Percentiles rank a stretch among this genome's conserved stretches.
These are phyloP conservation scores for Thozetella sp. DNA, from an alignment of 495 filamentous ascomycete species.

Conservation along the genomic window DNA sequence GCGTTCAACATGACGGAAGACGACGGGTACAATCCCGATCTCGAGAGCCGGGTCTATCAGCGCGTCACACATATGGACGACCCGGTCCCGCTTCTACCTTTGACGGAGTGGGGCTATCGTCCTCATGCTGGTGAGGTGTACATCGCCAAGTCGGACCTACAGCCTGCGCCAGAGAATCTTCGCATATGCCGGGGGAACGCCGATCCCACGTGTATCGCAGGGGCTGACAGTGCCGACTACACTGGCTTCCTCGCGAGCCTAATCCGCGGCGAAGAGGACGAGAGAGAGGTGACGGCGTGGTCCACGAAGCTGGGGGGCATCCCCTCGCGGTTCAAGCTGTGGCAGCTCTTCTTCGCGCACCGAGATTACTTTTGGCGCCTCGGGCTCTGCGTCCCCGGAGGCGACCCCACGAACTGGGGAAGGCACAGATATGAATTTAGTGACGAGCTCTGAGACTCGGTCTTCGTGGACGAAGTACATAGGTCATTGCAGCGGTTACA, in stretches of 20 bases:
- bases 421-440: constrained; percentile 40
- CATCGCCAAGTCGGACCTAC: constrained; percentile 70
- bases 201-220: constrained; percentile 72
- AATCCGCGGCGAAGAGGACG: constrained; percentile 11
- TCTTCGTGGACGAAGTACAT: not conserved
- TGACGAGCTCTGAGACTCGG: constrained; percentile 2
- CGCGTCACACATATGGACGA: constrained; percentile 86
- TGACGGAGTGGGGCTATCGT: constrained; percentile 83
- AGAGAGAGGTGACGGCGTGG: constrained; percentile 17
- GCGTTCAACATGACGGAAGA: constrained; percentile 56
- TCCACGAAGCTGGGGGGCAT: constrained; percentile 29
- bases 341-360: constrained; percentile 94
- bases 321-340: constrained; percentile 69
- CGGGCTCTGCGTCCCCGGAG: constrained; percentile 86
- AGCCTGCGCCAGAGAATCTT: constrained; percentile 70
- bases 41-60: constrained; percentile 55
- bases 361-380: constrained; percentile 95
- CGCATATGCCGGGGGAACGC: constrained; percentile 67
- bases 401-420: constrained; percentile 71
- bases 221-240: constrained; percentile 40
- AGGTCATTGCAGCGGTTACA: not conserved
- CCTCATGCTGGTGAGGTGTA: constrained; percentile 87
- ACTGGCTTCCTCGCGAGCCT: constrained; percentile 12
- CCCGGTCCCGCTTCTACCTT: constrained; percentile 85
- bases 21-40: constrained; percentile 17